A percentile compares a stretch with the other conserved stretches of the same genome.
These are phyloP conservation scores for Arthrobotrys megalospora DNA, from an alignment of 2,329 filamentous ascomycete species.

Conservation along the genomic window DNA sequence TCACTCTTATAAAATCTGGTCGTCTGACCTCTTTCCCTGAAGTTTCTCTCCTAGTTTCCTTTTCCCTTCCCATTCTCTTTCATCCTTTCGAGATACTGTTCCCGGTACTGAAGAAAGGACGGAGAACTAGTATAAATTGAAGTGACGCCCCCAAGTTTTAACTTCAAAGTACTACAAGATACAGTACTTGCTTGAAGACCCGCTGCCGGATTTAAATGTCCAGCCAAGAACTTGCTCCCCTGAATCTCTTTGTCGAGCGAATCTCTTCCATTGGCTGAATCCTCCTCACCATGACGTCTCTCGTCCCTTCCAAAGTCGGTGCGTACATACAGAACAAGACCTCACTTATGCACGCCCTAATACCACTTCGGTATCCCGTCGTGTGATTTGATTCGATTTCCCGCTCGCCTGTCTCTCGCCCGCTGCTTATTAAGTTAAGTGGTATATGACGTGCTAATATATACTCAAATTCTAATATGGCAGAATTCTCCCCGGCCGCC, in stretches of 20 bases:
- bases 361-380: conserved; percentile 6
- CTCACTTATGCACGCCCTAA: conserved; percentile 22
- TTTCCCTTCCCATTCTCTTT: background rate
- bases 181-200: too few species aligned
- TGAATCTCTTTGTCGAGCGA: conserved; percentile 25
- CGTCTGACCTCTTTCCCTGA: conserved; percentile 45
- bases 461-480: background rate
- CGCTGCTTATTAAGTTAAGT: background rate
- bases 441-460: conserved; percentile 9
- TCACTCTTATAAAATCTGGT: conserved; percentile 34
- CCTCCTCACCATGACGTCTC: conserved; percentile 38
- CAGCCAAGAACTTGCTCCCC: conserved; percentile 10
- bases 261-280: conserved; percentile 21
- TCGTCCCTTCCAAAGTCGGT: conserved; percentile 50
- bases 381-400: background rate
- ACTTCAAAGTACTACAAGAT: too few species aligned
- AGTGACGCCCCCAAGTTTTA: too few species aligned
- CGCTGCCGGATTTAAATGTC: background rate
- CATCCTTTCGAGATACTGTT: background rate
- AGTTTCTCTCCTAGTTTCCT: conserved; percentile 7
- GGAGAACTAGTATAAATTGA: too few species aligned
- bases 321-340: conserved; percentile 24
- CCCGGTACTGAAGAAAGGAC: too few species aligned
- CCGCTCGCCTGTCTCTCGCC: background rate
- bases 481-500: conserved; percentile 47